These are phyloP conservation scores for Gnomoniopsis smithogilvyi DNA, from an alignment of 2,329 filamentous ascomycete genomes.

Conservation along the genomic window DNA sequence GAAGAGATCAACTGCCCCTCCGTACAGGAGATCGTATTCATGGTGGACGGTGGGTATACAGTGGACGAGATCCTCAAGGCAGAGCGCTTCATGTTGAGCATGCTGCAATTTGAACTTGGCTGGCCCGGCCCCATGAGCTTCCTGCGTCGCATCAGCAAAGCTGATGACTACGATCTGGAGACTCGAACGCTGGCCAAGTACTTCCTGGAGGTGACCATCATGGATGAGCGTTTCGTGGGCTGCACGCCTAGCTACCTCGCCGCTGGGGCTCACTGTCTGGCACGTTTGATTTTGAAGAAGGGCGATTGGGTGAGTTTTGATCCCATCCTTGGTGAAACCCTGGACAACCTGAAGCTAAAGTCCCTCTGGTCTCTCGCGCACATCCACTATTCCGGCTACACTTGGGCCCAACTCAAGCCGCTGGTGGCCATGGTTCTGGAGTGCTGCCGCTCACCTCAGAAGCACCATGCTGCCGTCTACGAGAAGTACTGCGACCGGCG, in stretches of 20 bases:
- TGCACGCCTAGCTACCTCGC: constrained; percentile 87
- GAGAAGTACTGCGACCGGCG: constrained; percentile 89
- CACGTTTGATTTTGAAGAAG: constrained; percentile 83
- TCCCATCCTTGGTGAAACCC: neutral
- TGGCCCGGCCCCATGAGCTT: constrained; percentile 99
- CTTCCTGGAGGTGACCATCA: constrained; percentile 92
- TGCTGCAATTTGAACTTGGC: constrained; percentile 92
- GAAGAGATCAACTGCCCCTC: constrained; percentile 99
- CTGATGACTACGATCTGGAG: constrained; percentile 95
- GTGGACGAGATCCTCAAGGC: constrained; percentile 93
- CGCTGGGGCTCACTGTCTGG: constrained; percentile 88
- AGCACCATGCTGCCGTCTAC: constrained; percentile 82
- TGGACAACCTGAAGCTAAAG: constrained; percentile 2
- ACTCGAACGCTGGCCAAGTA: constrained; percentile 96
- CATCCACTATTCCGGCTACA: constrained; percentile 92
- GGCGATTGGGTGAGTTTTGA: constrained; percentile 78
- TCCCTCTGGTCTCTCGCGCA: constrained; percentile 68
- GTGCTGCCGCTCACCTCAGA: constrained; percentile 76
- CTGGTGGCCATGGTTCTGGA: constrained; percentile 77
- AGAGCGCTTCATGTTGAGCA: constrained; percentile 96
- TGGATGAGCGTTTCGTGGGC: constrained; percentile 96
- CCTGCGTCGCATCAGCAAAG: constrained; percentile 93
- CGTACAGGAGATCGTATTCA: constrained; percentile 92
- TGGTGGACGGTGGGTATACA: constrained; percentile 92
- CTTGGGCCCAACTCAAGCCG: constrained; percentile 75